Percentiles rank a stretch among this genome's conserved stretches.
Evolutionary conservation across 177 flowering plant genomes (phyloP).

Genomic region (Vitis hybrid): DNA sequence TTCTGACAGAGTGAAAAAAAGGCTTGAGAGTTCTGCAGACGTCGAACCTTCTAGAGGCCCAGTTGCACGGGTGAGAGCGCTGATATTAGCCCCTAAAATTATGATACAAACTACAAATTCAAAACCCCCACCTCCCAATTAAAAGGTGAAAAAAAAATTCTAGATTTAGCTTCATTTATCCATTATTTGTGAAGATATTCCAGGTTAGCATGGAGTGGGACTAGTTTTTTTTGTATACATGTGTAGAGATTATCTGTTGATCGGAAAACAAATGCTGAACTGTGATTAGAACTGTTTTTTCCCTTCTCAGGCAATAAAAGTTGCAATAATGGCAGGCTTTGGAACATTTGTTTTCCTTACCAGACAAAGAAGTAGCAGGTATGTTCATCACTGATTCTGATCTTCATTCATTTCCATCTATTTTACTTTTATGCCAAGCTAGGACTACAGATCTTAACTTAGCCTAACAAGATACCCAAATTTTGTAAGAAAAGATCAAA

Average conservation of each 20-base stretch:
- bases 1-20: conserved; percentile 15
- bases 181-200: no score
- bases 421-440: no score
- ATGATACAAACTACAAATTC: no score
- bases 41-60: conserved; percentile 28
- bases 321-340: conserved; percentile 55
- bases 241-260: not conserved
- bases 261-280: not conserved
- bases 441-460: not conserved
- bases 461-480: no score
- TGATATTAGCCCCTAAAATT: no score
- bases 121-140: no score
- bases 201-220: no score
- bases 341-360: conserved; percentile 57
- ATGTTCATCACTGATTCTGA: not conserved
- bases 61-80: conserved; percentile 46
- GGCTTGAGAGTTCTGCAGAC: conserved; percentile 18
- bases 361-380: conserved; percentile 49
- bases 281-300: not conserved
- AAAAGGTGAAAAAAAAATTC: no score
- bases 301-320: conserved; percentile 38
- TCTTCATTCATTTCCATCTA: no score
- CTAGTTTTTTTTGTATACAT: no score
- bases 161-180: no score
- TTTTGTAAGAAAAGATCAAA: no score